Evolutionary conservation across 139 green algal species (phyloP), one percentile per base, ranked within the genome.

Genomic region (Volvox reticuliferus): DNA sequence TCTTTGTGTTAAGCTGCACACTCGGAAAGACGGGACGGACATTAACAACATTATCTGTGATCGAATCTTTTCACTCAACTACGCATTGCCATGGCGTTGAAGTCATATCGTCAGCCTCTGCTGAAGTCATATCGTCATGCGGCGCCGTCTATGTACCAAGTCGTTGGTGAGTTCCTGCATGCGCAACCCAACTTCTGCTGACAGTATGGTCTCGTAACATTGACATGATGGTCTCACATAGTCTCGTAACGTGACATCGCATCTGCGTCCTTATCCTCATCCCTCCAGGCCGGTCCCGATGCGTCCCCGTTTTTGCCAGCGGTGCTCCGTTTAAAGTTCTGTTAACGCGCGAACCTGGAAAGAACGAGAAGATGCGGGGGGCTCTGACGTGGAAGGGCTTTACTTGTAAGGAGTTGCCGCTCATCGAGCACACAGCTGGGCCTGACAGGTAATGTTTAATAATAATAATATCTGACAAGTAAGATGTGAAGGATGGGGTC

Each of bases 271-370:
- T 30, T 2, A 5, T 73, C 65, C 24, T 28, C 65, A 28, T 73
- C 21, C 65, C 9, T 79, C 32, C 30, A 84, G 78, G 37, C 30
- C 78, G 37, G 20, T 28, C 50, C 21, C 9, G 79, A 28, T 26
- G 44, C 26, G 55, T 87, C n/a, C 2, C 18, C 61, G 80, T 76
- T 62, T 63, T 37, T 16, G 81, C n/a, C 61, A 61, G 30, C n/a
- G 81, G 79, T 44, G 55, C 50, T 50, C 26, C 82, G 65, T 2
- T 50, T 1, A 84, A 84, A 35, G 97, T 98, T 28, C 94, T 99
- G 33, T 88, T 99, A 22, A 99, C 97, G 0, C 92, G 97, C 0
- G 97, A 99, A 87, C 50, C 90, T 2, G 97, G 97, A 61, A 99
- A 98, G 93, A 99, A 99, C 86, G 96, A 93, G 17, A 96, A 97